A percentile compares a stretch with the other conserved stretches of the same genome.
Conservation (phyloP, 2,329 filamentous ascomycete genomes). For the Chrysosporium queenslandicum region DNA sequence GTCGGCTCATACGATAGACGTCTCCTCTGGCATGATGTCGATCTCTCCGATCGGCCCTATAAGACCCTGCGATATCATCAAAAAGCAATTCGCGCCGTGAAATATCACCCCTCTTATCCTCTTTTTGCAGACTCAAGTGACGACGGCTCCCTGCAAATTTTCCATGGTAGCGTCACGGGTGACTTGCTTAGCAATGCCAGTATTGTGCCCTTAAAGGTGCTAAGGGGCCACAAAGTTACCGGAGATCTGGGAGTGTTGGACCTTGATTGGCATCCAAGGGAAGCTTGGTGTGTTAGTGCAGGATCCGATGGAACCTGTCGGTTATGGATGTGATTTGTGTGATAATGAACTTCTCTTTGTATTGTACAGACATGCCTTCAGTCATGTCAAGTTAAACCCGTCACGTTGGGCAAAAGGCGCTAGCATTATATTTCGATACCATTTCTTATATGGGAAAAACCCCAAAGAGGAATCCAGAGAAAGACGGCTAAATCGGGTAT, state of each 20-base stretch:
- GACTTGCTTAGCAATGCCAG: constrained; percentile 94
- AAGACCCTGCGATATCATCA: constrained; percentile 93
- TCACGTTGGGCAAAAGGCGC: background rate
- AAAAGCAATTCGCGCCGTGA: constrained; percentile 81
- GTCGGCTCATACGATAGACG: constrained; percentile 91
- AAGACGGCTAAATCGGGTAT: background rate
- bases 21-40: constrained; percentile 92
- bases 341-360: background rate
- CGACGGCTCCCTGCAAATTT: constrained; percentile 88
- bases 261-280: constrained; percentile 86
- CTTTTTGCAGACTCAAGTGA: constrained; percentile 93
- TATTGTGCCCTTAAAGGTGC: constrained; percentile 90
- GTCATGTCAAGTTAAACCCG: background rate
- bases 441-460: background rate
- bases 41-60: constrained; percentile 80
- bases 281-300: constrained; percentile 90
- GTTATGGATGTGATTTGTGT: constrained; percentile 61
- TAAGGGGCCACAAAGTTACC: constrained; percentile 79
- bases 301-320: constrained; percentile 89
- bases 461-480: background rate
- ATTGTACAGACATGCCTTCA: background rate
- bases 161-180: constrained; percentile 90
- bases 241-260: constrained; percentile 83
- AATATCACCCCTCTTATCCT: constrained; percentile 71
- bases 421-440: background rate